These are phyloP conservation scores for Pouteria campechiana DNA, from an alignment of 179 eudicot genomes.

Conservation along the genomic window DNA sequence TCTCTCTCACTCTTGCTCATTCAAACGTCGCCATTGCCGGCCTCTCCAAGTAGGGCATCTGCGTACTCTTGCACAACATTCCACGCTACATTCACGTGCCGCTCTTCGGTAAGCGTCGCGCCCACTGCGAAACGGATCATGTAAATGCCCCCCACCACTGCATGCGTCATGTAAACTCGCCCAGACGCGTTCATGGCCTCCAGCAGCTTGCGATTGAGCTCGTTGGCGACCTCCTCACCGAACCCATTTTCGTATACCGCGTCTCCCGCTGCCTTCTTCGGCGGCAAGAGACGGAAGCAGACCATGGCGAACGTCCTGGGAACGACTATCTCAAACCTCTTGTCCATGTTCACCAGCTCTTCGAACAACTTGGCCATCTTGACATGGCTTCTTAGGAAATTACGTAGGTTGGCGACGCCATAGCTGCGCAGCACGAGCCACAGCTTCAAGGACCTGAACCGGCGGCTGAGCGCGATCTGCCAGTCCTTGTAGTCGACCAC, in stretches of 20 bases:
- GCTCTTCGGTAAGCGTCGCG: conserved; percentile 10
- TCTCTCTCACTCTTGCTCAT: no score
- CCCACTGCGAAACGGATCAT: conserved; percentile 20
- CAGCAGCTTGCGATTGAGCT: conserved; percentile 12
- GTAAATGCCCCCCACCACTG: conserved; percentile 13
- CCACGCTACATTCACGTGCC: conserved; percentile 19
- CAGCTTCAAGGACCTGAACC: conserved; percentile 19
- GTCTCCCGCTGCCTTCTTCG: neutral
- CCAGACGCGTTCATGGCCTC: conserved; percentile 18
- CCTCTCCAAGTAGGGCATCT: neutral
- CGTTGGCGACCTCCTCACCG: conserved; percentile 2
- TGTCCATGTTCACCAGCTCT: conserved; percentile 5
- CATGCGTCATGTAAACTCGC: conserved; percentile 14
- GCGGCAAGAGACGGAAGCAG: conserved; percentile 17
- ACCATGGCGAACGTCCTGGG: conserved; percentile 21
- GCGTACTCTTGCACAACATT: conserved; percentile 14
- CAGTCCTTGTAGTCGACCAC: conserved; percentile 32
- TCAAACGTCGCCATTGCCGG: no score
- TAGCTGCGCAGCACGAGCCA: conserved; percentile 21
- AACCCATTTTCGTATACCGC: neutral
- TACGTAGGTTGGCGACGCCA: conserved; percentile 10
- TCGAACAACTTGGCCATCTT: conserved; percentile 21
- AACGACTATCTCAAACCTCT: conserved; percentile 19
- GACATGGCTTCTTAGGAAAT: conserved; percentile 16
- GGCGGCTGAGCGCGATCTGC: conserved; percentile 19